Evolutionary conservation across 2,329 filamentous ascomycete genomes (phyloP).

Genomic region (Metarhizium guizhouense): DNA sequence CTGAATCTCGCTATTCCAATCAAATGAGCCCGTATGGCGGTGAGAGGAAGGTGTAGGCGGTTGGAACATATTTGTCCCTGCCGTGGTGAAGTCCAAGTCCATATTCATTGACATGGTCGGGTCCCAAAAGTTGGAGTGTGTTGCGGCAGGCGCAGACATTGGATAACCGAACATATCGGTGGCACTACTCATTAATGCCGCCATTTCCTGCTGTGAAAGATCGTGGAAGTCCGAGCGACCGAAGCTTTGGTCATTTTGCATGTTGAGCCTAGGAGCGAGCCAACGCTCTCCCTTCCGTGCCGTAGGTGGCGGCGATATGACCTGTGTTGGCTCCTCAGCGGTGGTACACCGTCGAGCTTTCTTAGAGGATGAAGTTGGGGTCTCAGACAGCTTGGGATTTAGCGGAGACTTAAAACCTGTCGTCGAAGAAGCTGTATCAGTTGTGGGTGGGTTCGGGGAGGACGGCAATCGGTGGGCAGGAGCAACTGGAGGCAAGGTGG

Average conservation of each 20-base stretch:
- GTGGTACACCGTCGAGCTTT: constrained; percentile 35
- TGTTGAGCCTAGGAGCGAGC: constrained; percentile 44
- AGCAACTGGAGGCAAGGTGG: constrained; percentile 51
- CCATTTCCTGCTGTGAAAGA: constrained; percentile 40
- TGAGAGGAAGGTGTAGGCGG: constrained; percentile 24
- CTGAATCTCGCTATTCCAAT: constrained; percentile 48
- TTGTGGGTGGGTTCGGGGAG: constrained; percentile 38
- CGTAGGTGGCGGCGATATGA: constrained; percentile 52
- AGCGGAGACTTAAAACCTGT: constrained; percentile 16
- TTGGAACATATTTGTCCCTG: constrained; percentile 34
- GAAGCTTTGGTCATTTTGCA: constrained; percentile 51
- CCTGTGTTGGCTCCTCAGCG: constrained; percentile 32
- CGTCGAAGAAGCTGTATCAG: constrained; percentile 20
- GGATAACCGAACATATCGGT: constrained; percentile 52
- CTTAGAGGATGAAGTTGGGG: constrained; percentile 25
- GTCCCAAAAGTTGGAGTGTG: constrained; percentile 50
- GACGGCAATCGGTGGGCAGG: constrained; percentile 49
- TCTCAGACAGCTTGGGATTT: constrained; percentile 19
- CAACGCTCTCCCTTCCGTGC: constrained; percentile 45
- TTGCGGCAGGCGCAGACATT: constrained; percentile 46
- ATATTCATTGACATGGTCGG: constrained; percentile 43
- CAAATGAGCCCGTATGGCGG: constrained; percentile 41
- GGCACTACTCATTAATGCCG: constrained; percentile 34
- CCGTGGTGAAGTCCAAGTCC: constrained; percentile 48
- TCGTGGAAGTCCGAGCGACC: constrained; percentile 42